phyloP scores from a whole-genome alignment of 306 rosid genomes.

The Comarum palustre region DNA sequence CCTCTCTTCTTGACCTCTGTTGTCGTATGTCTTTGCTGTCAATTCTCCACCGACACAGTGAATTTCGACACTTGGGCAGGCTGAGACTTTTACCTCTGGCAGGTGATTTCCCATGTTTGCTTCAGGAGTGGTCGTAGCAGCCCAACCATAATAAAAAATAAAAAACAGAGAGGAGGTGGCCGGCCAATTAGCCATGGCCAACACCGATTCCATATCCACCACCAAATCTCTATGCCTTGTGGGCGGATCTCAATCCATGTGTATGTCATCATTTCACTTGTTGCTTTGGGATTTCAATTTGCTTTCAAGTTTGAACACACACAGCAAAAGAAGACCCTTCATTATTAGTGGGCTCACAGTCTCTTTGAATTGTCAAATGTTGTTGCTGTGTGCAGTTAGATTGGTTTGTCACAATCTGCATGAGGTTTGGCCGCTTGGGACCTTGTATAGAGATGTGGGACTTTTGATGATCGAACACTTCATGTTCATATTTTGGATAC shows the following conservation, averaged over 20 bases:
- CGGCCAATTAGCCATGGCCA: constrained; percentile 8
- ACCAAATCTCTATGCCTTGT: constrained; percentile 31
- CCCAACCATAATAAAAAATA: neutral
- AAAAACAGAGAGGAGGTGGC: neutral
- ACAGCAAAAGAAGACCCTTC: neutral
- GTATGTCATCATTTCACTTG: neutral
- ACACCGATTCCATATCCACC: neutral
- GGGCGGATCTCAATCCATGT: neutral
- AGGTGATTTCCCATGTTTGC: neutral
- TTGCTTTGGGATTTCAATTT: neutral
- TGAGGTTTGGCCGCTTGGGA: neutral
- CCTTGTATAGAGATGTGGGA: constrained; percentile 3
- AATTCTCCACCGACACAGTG: neutral
- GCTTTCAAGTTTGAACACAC: neutral
- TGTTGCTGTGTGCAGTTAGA: neutral
- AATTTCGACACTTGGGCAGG: neutral
- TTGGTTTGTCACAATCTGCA: neutral
- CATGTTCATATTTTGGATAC: neutral
- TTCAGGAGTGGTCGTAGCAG: neutral
- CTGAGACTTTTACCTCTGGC: neutral
- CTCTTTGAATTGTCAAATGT: constrained; percentile 7
- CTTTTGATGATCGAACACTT: neutral
- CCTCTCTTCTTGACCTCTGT: too few species aligned
- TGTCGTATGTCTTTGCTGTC: too few species aligned
- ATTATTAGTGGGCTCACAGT: neutral